A percentile compares a stretch with the other conserved stretches of the same genome.
phyloP scores from a whole-genome alignment of 345 rosid species.

The Euphorbia pulcherrima region DNA sequence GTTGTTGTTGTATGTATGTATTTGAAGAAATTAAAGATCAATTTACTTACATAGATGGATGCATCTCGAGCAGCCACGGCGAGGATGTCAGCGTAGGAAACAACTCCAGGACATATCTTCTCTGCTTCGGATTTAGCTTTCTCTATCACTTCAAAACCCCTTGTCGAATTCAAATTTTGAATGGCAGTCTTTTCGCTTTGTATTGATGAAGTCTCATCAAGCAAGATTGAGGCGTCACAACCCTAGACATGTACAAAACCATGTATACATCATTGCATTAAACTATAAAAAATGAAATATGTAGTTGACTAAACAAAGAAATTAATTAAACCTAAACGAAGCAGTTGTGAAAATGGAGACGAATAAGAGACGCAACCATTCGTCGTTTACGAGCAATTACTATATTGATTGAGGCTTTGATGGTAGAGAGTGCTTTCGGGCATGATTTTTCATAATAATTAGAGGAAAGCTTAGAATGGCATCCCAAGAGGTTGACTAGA shows the following conservation, averaged over 20 bases:
- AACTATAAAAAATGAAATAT: too few relatives aligned
- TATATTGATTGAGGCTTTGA: neutral
- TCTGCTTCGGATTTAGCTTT: conserved; percentile 16
- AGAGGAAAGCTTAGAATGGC: conserved; percentile 11
- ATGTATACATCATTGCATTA: too few relatives aligned
- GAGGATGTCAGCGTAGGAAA: conserved; percentile 14
- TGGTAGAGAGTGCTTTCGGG: conserved; percentile 7
- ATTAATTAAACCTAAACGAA: conserved; percentile 6
- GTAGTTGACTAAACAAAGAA: too few relatives aligned
- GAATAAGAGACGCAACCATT: conserved; percentile 23
- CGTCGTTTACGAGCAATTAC: conserved; percentile 9
- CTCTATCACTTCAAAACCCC: conserved; percentile 11
- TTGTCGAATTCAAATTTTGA: neutral
- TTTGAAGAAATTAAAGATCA: too few relatives aligned
- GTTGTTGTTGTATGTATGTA: too few relatives aligned
- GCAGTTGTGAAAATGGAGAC: conserved; percentile 16
- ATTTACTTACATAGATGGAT: conserved; percentile 16
- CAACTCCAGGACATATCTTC: conserved; percentile 20
- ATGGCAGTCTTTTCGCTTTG: neutral
- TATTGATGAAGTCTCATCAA: neutral
- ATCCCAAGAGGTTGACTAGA: too few relatives aligned
- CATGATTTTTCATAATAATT: conserved; percentile 8
- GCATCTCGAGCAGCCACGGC: conserved; percentile 24
- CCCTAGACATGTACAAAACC: too few relatives aligned
- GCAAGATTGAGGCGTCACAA: conserved; percentile 10